These are phyloP conservation scores for Fusarium humuli DNA, from an alignment of 2,329 filamentous ascomycete genomes.

Conservation along the genomic window DNA sequence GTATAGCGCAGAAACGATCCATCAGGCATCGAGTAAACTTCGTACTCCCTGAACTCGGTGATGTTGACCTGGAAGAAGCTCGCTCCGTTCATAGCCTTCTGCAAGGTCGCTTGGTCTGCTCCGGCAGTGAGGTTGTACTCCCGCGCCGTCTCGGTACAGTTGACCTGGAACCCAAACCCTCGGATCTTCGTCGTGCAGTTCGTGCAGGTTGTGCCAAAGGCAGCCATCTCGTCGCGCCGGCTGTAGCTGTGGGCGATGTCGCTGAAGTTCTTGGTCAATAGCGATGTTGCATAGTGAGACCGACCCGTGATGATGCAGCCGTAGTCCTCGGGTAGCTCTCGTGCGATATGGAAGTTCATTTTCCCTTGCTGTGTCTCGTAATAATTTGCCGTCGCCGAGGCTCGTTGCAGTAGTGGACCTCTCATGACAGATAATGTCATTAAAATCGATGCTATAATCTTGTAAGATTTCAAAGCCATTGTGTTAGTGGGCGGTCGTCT, in stretches of 20 bases:
- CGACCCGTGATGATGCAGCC: conserved; percentile 36
- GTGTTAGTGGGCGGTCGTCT: background rate
- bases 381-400: conserved; percentile 30
- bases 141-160: conserved; percentile 25
- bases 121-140: conserved; percentile 25
- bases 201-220: conserved; percentile 21
- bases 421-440: conserved; percentile 40
- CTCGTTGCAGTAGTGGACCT: conserved; percentile 36
- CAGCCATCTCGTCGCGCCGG: conserved; percentile 26
- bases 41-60: conserved; percentile 20
- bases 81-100: conserved; percentile 17
- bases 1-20: conserved; percentile 33
- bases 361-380: conserved; percentile 12
- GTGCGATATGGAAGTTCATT: conserved; percentile 34
- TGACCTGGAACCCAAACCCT: conserved; percentile 36
- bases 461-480: background rate
- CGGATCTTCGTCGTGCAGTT: conserved; percentile 31
- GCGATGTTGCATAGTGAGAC: conserved; percentile 13
- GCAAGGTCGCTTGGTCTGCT: background rate
- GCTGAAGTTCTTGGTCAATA: conserved; percentile 39
- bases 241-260: conserved; percentile 36
- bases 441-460: conserved; percentile 21
- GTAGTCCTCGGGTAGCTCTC: conserved; percentile 32
- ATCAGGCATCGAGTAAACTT: background rate
- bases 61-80: conserved; percentile 37